Conservation (phyloP, 805 yeast species). For the Metschnikowia koreensis region DNA sequence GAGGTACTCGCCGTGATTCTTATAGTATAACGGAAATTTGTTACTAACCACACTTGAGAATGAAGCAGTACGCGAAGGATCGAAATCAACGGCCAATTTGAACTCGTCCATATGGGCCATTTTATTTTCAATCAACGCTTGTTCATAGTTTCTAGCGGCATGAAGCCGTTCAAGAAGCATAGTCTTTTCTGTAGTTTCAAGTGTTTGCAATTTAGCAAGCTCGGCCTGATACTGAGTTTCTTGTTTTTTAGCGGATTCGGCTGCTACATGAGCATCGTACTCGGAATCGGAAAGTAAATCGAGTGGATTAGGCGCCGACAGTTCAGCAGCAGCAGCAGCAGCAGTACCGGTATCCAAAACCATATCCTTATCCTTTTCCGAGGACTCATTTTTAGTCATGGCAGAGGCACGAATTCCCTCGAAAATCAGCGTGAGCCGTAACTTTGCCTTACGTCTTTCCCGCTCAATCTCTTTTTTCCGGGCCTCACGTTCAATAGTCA, state of each 20-base stretch:
- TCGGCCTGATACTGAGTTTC: constrained; percentile 22
- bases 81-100: constrained; percentile 25
- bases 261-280: constrained; percentile 26
- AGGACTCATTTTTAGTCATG: constrained; percentile 11
- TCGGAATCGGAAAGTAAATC: constrained; percentile 19
- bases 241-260: constrained; percentile 14
- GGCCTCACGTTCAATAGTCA: constrained; percentile 50
- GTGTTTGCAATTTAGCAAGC: constrained; percentile 4
- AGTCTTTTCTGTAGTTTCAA: constrained; percentile 22
- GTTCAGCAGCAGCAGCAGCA: no score
- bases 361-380: constrained; percentile 19
- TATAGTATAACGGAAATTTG: constrained; percentile 32
- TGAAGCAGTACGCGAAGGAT: not conserved
- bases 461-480: constrained; percentile 46
- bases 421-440: constrained; percentile 45
- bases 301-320: constrained; percentile 8
- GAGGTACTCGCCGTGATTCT: constrained; percentile 44
- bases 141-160: constrained; percentile 34
- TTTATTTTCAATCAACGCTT: constrained; percentile 35
- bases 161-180: constrained; percentile 23
- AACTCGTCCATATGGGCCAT: constrained; percentile 34
- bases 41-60: constrained; percentile 4
- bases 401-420: constrained; percentile 35
- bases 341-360: constrained; percentile 9
- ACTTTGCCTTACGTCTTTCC: constrained; percentile 50